Evolutionary conservation across 2,329 filamentous ascomycete species (phyloP).

Genomic region (Lojkania enalia): DNA sequence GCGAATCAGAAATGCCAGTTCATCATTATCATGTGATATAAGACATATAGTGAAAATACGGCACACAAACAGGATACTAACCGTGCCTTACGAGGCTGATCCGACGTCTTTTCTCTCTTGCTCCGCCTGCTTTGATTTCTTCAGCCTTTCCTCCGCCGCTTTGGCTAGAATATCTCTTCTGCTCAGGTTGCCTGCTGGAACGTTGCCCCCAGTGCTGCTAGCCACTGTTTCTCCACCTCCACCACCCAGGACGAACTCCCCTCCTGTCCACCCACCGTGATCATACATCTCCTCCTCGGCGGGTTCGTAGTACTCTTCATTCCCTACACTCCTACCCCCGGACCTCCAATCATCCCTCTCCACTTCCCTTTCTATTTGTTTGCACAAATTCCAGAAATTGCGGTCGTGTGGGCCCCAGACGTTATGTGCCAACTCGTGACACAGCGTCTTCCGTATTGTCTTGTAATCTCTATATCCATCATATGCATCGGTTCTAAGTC

Average conservation of each 20-base stretch:
- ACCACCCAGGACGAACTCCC: slow-evolving; percentile 43
- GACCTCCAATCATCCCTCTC: slow-evolving; percentile 76
- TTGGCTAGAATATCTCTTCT: slow-evolving; percentile 74
- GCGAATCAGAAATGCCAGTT: no score
- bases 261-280: slow-evolving; percentile 51
- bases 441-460: slow-evolving; percentile 87
- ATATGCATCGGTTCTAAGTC: slow-evolving; percentile 88
- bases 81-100: slow-evolving; percentile 1
- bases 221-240: slow-evolving; percentile 23
- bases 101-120: slow-evolving; percentile 36
- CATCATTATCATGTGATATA: no score
- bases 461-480: slow-evolving; percentile 94
- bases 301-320: slow-evolving; percentile 40
- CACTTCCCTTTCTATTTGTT: slow-evolving; percentile 85
- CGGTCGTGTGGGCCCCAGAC: slow-evolving; percentile 82
- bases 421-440: slow-evolving; percentile 94
- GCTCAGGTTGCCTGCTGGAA: slow-evolving; percentile 56
- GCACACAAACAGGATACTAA: no score
- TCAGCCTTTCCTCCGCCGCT: slow-evolving; percentile 69
- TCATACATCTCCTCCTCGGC: slow-evolving; percentile 38
- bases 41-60: no score
- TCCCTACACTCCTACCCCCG: slow-evolving; percentile 57
- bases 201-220: slow-evolving; percentile 27
- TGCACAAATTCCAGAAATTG: slow-evolving; percentile 87
- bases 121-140: slow-evolving; percentile 53